Percentiles rank a stretch among this genome's conserved stretches.
These are phyloP conservation scores for Dactylorhiza incarnata DNA, from an alignment of 106 monocot species.

Conservation along the genomic window DNA sequence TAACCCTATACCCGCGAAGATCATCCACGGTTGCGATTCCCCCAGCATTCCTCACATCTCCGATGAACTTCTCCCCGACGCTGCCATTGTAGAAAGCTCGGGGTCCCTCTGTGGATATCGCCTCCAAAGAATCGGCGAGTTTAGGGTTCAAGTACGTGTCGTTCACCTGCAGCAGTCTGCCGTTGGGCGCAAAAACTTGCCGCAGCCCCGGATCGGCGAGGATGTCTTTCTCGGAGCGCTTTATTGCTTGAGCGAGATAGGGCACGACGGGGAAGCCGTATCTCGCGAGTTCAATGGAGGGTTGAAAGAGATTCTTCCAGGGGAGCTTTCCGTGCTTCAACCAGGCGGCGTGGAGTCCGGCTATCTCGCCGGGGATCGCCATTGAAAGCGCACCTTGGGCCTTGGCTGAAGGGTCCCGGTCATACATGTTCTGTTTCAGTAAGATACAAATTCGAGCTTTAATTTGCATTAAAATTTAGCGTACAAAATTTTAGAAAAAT, in stretches of 20 bases:
- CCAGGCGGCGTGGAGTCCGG: slow-evolving; percentile 55
- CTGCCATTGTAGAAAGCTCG: slow-evolving; percentile 68
- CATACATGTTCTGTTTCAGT: slow-evolving; percentile 78
- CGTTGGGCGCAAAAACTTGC: slow-evolving; percentile 43
- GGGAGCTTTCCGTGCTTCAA: slow-evolving; percentile 51
- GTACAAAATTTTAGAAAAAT: no score
- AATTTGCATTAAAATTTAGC: no score
- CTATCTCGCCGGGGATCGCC: slow-evolving; percentile 61
- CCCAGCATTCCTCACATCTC: slow-evolving; percentile 53
- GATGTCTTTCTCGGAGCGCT: slow-evolving; percentile 15
- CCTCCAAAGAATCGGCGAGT: slow-evolving; percentile 58
- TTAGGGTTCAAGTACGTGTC: slow-evolving; percentile 54
- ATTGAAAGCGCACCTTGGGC: slow-evolving; percentile 51
- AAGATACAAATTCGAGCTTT: no score
- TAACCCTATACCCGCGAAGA: slow-evolving; percentile 44
- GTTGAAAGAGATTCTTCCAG: slow-evolving; percentile 67
- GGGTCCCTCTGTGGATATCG: slow-evolving; percentile 48
- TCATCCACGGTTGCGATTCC: slow-evolving; percentile 75
- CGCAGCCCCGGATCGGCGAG: slow-evolving; percentile 61
- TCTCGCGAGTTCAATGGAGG: slow-evolving; percentile 65
- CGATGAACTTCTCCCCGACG: slow-evolving; percentile 53
- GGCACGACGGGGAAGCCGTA: slow-evolving; percentile 54
- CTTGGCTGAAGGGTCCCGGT: slow-evolving; percentile 40
- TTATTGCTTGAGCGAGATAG: slow-evolving; percentile 28
- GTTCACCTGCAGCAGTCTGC: slow-evolving; percentile 32